Percentiles rank a stretch among this genome's conserved stretches.
These are phyloP conservation scores for Vanilla planifolia DNA, from an alignment of 106 monocot genomes.

Conservation along the genomic window DNA sequence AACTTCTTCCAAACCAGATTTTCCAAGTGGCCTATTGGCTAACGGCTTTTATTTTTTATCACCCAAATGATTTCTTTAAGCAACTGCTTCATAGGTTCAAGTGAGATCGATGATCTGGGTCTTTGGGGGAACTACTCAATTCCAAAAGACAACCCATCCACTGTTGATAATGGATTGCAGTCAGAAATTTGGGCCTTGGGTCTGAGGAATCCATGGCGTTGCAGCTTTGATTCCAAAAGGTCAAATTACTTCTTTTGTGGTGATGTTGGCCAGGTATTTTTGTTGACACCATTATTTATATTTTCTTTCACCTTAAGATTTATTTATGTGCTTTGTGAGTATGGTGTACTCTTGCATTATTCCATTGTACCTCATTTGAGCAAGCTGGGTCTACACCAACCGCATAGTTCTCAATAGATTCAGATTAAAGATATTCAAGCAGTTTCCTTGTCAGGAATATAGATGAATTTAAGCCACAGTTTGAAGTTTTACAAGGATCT, in stretches of 20 bases:
- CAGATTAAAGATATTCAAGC: too few relatives aligned
- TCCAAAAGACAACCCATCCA: slow-evolving; percentile 74
- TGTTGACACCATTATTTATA: background rate
- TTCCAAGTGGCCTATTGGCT: too few relatives aligned
- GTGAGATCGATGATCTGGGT: slow-evolving; percentile 40
- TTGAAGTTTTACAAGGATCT: too few relatives aligned
- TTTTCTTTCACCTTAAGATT: background rate
- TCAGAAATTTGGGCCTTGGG: slow-evolving; percentile 88
- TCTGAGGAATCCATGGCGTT: slow-evolving; percentile 91
- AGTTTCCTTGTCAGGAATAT: too few relatives aligned
- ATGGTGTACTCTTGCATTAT: background rate
- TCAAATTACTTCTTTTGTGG: slow-evolving; percentile 83
- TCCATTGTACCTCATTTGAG: background rate
- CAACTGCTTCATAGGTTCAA: slow-evolving; percentile 24
- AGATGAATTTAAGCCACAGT: too few relatives aligned
- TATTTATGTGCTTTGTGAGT: background rate
- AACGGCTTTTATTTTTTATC: too few relatives aligned
- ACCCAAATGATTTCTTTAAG: too few relatives aligned
- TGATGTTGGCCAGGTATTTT: slow-evolving; percentile 73
- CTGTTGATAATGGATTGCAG: slow-evolving; percentile 35
- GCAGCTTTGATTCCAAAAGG: slow-evolving; percentile 80
- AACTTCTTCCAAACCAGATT: too few relatives aligned
- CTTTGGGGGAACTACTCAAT: slow-evolving; percentile 91
- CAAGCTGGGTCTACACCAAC: too few relatives aligned
- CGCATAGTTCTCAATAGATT: too few relatives aligned